Percentiles rank a stretch among this genome's conserved stretches.
Evolutionary conservation across 1,284 basidiomycete species (phyloP).

Genomic region (Cryptococcus hybrid): DNA sequence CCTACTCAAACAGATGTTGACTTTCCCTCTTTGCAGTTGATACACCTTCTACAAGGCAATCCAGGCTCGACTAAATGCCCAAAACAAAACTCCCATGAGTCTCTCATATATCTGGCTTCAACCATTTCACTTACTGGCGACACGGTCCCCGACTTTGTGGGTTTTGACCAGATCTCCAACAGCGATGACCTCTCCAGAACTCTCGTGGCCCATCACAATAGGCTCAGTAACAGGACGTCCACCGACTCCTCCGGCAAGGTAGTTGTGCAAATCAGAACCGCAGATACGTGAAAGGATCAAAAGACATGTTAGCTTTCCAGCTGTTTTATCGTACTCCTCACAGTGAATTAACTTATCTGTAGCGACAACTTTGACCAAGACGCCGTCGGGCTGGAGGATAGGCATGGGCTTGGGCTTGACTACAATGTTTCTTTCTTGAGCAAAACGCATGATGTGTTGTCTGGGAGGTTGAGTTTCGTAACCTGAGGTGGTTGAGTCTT

Average conservation of each 20-base stretch:
- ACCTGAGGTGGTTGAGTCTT: conserved; percentile 38
- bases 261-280: conserved; percentile 46
- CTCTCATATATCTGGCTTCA: not conserved
- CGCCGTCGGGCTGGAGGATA: conserved; percentile 45
- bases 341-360: conserved; percentile 28
- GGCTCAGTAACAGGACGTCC: conserved; percentile 44
- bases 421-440: conserved; percentile 35
- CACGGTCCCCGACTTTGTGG: conserved; percentile 53
- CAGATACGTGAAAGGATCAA: conserved; percentile 31
- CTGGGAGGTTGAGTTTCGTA: conserved; percentile 29
- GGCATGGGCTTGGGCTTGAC: conserved; percentile 35
- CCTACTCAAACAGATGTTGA: conserved; percentile 56
- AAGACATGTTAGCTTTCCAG: conserved; percentile 3
- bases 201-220: conserved; percentile 51
- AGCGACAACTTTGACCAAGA: conserved; percentile 42
- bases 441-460: conserved; percentile 38
- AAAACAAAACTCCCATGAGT: not conserved
- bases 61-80: conserved; percentile 56
- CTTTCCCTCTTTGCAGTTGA: conserved; percentile 63
- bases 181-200: conserved; percentile 44
- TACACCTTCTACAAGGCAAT: conserved; percentile 53
- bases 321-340: not conserved
- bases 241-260: conserved; percentile 42
- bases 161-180: conserved; percentile 45
- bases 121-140: conserved; percentile 42